Base-by-base conservation (phyloP, 345 rosid genomes). In the Cardamine resedifolia region DNA sequence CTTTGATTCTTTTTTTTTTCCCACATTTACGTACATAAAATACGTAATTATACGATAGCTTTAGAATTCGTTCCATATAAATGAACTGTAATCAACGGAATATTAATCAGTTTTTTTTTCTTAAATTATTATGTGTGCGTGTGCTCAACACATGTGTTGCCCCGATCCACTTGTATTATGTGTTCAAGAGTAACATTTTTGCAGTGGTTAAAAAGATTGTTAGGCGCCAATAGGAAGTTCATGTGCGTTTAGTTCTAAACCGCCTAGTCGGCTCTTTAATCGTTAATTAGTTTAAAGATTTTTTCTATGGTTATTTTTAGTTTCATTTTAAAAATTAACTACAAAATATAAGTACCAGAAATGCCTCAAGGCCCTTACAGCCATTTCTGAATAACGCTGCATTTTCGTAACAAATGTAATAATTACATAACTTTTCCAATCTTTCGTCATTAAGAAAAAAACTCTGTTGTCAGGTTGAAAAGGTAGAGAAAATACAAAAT, bases 11-110 rank as follows among this genome's bases (percentile, higher is more conserved):
- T 24, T 43, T 31, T 33, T 34, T 69, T 43, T 75, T 9, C 0
- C 6, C 59, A 62, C 70, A 34, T 53, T 55, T 55, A 47, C 64
- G 75, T 76, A 62, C 66, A 76, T 62, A 68, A 31, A 58, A 73
- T 45, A 45, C 55, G 68, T 74, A 66, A 12, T 67, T 74, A 59
- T 28, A 68, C 63, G 56, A 16, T 23, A 59, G 73, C 16, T 75
- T 31, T 41, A 73, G 68, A 30, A 8, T 66, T 59, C 26, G 62
- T 58, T 45, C 23, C 47, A 39, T 49, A 15, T 20, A 41, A 24
- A 5, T n/a, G 15, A 66, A 74, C 1, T 74, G 61, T 66, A 74
- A 57, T 65, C 60, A 47, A 36, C 30, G 14, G 21, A 47, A 56
- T 31, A 7, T 5, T 36, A 18, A 16, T 28, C n/a, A 61, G 12